Base-by-base conservation (phyloP, 2,329 filamentous ascomycete species). In the Fusarium sp. region DNA sequence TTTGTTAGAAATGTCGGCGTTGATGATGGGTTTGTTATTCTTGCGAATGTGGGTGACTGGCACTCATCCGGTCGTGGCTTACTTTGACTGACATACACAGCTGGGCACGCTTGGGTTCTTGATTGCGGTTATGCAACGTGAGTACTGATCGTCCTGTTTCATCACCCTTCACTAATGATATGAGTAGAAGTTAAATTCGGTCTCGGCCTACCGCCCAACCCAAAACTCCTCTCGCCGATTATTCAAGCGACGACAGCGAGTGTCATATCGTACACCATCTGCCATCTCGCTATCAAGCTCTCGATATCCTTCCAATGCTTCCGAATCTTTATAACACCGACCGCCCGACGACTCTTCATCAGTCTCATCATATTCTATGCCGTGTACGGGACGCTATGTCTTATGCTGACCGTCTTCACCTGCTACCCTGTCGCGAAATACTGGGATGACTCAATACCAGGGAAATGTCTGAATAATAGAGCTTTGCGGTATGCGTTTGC, bases 361-460 rank as follows among this genome's bases (percentile, higher is more conserved):
- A 8, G 32, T 12, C 45, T 57, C 6, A 25, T 41, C 6, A 16
- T 51, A 5, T 52, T 51, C 7, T 57, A 40, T 8, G 47, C 54
- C 8, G 1, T 57, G 4, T 57, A 57, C 18, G 54, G 54, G 2
- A 32, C 5, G 0, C 16, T 52, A n/a, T 57, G 54, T 37, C 32
- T 57, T 1, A 41, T 57, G 25, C 22, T 57, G 25, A 51, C 45
- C 11, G 10, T 51, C 12, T 57, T 57, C 20, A 57, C 54, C 22
- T 57, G 54, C 20, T 41, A 41, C n/a, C 54, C 54, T 18, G 32
- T 57, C 1, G 54, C 54, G 2, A 57, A 52, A 11, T 57, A 57
- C 45, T 57, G 54, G 54, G 54, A 57, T 5, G 45, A 57, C 12
- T 51, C 45, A 4, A 30, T 41, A 29, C 32, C 32, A 2, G 54